Evolutionary conservation across 2,329 filamentous ascomycete species (phyloP).

Genomic region (Aspergillus terreus): DNA sequence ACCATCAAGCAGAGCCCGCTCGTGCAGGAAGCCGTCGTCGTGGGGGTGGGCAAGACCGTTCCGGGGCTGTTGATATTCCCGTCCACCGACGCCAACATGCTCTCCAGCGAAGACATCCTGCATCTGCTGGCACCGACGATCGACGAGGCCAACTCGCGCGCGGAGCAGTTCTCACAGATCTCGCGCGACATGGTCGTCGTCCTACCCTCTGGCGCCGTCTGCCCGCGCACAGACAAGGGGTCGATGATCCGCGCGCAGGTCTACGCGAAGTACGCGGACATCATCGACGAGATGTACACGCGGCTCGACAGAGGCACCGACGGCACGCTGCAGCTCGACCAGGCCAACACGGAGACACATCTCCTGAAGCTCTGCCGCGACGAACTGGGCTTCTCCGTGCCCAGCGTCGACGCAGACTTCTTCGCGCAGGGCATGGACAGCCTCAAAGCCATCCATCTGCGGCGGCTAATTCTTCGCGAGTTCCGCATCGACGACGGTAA

Average conservation of each 20-base stretch:
- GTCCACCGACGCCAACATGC: conserved; percentile 15
- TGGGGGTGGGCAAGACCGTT: conserved; percentile 23
- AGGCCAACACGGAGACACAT: conserved; percentile 30
- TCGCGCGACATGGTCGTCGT: conserved; percentile 39
- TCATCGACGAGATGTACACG: conserved; percentile 39
- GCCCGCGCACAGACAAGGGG: conserved; percentile 53
- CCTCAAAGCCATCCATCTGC: conserved; percentile 45
- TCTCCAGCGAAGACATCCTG: conserved; percentile 33
- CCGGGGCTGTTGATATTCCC: conserved; percentile 29
- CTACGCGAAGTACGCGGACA: conserved; percentile 41
- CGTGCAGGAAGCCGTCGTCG: conserved; percentile 29
- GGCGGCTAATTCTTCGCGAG: conserved; percentile 38
- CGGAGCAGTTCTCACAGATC: conserved; percentile 45
- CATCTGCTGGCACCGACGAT: conserved; percentile 36
- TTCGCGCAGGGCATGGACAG: conserved; percentile 47
- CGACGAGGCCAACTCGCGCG: conserved; percentile 36
- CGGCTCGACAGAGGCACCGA: conserved; percentile 13
- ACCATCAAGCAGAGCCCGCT: conserved; percentile 29
- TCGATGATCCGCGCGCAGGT: conserved; percentile 51
- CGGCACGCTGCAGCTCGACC: conserved; percentile 29
- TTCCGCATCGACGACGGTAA: conserved; percentile 33
- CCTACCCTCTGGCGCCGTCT: conserved; percentile 33
- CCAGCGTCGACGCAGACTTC: conserved; percentile 36
- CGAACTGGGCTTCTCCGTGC: conserved; percentile 31
- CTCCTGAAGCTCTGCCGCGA: conserved; percentile 28